phyloP scores from a whole-genome alignment of 2,329 filamentous ascomycete species.

The Clonostachys chloroleuca region DNA sequence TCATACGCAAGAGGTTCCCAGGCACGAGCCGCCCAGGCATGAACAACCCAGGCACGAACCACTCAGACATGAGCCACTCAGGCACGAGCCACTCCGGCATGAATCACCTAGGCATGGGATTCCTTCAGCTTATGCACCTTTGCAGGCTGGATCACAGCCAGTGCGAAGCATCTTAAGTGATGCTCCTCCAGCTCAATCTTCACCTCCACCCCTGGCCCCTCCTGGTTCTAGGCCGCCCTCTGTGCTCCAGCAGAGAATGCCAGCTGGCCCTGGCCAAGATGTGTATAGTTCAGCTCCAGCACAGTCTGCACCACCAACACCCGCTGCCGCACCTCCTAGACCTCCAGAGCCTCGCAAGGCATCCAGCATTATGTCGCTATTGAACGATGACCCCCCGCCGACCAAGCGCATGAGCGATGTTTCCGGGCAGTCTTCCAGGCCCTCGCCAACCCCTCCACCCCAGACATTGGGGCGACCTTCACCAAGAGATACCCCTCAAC shows the following conservation, averaged over 20 bases:
- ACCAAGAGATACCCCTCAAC: slow-evolving; percentile 14
- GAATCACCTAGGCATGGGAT: not conserved
- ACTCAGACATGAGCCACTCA: slow-evolving; percentile 9
- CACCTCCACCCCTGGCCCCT: slow-evolving; percentile 34
- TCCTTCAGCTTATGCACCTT: not conserved
- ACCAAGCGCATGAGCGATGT: slow-evolving; percentile 46
- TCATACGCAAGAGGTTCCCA: slow-evolving; percentile 36
- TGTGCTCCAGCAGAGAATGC: slow-evolving; percentile 26
- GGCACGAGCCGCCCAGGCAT: slow-evolving; percentile 13
- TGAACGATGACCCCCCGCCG: slow-evolving; percentile 50
- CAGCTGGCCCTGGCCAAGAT: slow-evolving; percentile 20
- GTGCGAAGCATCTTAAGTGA: slow-evolving; percentile 34
- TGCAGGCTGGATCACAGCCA: slow-evolving; percentile 7
- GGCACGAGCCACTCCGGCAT: not conserved
- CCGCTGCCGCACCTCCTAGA: slow-evolving; percentile 24
- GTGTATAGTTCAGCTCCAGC: slow-evolving; percentile 17
- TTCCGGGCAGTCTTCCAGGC: slow-evolving; percentile 26
- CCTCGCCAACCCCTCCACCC: slow-evolving; percentile 46
- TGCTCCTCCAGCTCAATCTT: slow-evolving; percentile 20
- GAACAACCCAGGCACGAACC: slow-evolving; percentile 2
- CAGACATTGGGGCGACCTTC: slow-evolving; percentile 35
- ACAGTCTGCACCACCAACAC: slow-evolving; percentile 18
- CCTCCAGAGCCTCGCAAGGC: slow-evolving; percentile 51
- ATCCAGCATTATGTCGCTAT: slow-evolving; percentile 57
- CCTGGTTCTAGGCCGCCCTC: slow-evolving; percentile 28